phyloP scores from a whole-genome alignment of 441 rosid genomes.

The Aquilaria agallochum region DNA sequence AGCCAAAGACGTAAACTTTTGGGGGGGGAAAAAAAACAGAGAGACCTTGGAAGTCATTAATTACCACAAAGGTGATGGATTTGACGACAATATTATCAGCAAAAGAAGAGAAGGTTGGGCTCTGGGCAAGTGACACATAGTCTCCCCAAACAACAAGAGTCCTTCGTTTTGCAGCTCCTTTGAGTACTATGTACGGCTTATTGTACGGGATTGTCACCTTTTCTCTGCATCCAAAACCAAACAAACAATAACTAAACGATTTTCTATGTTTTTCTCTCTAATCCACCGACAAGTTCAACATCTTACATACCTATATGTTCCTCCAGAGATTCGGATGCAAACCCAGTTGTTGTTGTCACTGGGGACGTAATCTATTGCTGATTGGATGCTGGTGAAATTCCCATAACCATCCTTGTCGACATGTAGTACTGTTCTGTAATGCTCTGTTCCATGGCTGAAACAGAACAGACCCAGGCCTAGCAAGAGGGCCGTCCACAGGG shows the following conservation, averaged over 20 bases:
- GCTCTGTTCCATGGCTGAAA: background rate
- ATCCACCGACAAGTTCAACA: background rate
- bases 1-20: background rate
- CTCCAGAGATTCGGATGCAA: constrained; percentile 46
- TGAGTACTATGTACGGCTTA: constrained; percentile 54
- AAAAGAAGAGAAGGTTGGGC: constrained; percentile 56
- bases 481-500: constrained; percentile 10
- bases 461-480: constrained; percentile 12
- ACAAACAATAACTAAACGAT: constrained; percentile 1
- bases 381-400: constrained; percentile 51
- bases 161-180: constrained; percentile 46
- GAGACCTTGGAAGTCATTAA: background rate
- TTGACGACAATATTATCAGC: constrained; percentile 60
- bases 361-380: constrained; percentile 67
- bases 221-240: constrained; percentile 39
- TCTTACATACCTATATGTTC: constrained; percentile 47
- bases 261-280: background rate
- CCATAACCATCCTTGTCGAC: constrained; percentile 60
- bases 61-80: constrained; percentile 58
- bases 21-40: background rate
- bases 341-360: constrained; percentile 45
- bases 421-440: background rate
- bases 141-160: constrained; percentile 69
- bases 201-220: constrained; percentile 64
- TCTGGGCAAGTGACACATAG: constrained; percentile 30